Conservation (phyloP, 2,329 filamentous ascomycete genomes). For the Colletotrichum musae region DNA sequence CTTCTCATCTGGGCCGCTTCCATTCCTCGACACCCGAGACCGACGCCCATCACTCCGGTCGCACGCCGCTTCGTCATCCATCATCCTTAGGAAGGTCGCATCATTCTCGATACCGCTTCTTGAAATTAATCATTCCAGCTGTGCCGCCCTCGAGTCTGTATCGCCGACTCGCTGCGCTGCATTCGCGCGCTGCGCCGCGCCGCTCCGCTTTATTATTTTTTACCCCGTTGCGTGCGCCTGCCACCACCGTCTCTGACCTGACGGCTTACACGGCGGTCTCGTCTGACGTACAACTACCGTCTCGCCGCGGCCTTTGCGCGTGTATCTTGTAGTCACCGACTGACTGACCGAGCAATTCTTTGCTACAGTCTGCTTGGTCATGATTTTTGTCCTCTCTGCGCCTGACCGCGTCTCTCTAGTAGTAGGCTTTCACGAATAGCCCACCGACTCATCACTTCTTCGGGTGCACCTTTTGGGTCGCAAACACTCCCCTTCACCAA, state of each 20-base stretch:
- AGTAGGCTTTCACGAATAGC: conserved; percentile 31
- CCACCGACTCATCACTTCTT: conserved; percentile 2
- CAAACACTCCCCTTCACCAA: not conserved
- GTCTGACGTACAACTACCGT: conserved; percentile 13
- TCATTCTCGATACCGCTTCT: conserved; percentile 24
- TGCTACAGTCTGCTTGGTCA: conserved; percentile 33
- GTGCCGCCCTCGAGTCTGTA: conserved; percentile 4
- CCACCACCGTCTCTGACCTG: conserved; percentile 2
- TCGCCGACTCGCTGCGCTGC: conserved; percentile 6
- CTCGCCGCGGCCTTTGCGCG: conserved; percentile 12
- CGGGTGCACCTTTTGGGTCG: conserved; percentile 2
- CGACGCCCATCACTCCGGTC: conserved; percentile 5
- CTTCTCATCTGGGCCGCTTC: not conserved
- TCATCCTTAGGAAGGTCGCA: conserved; percentile 13
- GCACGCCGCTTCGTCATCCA: conserved; percentile 6
- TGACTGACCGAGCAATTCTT: conserved; percentile 18
- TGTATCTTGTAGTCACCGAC: conserved; percentile 8
- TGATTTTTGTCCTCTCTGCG: conserved; percentile 38
- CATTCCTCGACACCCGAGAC: conserved; percentile 24
- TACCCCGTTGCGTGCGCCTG: conserved; percentile 1
- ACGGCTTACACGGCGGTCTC: conserved; percentile 34
- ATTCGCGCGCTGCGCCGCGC: conserved; percentile 17
- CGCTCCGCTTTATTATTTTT: conserved; percentile 8
- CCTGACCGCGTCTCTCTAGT: conserved; percentile 23
- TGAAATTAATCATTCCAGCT: conserved; percentile 36